Evolutionary conservation across 306 rosid genomes (phyloP).

Genomic region (Mimosa bimucronata): DNA sequence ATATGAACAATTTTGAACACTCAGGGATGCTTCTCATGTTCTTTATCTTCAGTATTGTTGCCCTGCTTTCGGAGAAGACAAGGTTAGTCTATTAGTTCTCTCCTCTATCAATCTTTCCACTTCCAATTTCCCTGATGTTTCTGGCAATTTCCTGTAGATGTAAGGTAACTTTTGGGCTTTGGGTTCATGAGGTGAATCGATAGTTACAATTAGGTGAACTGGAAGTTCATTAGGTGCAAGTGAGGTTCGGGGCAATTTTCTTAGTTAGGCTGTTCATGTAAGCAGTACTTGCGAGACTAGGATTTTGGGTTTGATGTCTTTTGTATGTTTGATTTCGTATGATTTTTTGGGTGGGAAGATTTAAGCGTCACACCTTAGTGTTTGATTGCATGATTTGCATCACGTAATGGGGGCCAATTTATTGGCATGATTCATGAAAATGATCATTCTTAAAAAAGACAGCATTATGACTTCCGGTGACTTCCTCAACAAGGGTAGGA

Average conservation of each 20-base stretch:
- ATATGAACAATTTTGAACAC: slow-evolving; percentile 95
- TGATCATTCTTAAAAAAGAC: slow-evolving; percentile 2
- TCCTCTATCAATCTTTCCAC: no score
- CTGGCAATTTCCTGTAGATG: slow-evolving; percentile 10
- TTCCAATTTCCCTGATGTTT: not conserved
- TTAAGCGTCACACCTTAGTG: not conserved
- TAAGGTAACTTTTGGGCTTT: not conserved
- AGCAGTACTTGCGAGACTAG: not conserved
- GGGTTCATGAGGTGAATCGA: not conserved
- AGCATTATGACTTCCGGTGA: not conserved
- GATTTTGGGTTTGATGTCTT: not conserved
- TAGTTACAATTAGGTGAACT: slow-evolving; percentile 8
- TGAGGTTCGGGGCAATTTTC: not conserved
- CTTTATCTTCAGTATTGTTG: slow-evolving; percentile 71
- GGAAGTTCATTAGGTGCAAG: not conserved
- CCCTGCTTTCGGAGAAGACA: slow-evolving; percentile 70
- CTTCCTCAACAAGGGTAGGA: not conserved
- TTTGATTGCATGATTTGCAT: slow-evolving; percentile 1
- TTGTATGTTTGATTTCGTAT: not conserved
- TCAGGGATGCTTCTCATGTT: slow-evolving; percentile 98
- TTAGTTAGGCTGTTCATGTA: not conserved
- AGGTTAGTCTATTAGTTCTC: slow-evolving; percentile 54
- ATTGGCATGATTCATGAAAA: not conserved
- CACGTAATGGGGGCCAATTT: not conserved
- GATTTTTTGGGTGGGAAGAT: not conserved